Conservation (phyloP, 2,329 filamentous ascomycete genomes). For the Dothistroma septosporum region DNA sequence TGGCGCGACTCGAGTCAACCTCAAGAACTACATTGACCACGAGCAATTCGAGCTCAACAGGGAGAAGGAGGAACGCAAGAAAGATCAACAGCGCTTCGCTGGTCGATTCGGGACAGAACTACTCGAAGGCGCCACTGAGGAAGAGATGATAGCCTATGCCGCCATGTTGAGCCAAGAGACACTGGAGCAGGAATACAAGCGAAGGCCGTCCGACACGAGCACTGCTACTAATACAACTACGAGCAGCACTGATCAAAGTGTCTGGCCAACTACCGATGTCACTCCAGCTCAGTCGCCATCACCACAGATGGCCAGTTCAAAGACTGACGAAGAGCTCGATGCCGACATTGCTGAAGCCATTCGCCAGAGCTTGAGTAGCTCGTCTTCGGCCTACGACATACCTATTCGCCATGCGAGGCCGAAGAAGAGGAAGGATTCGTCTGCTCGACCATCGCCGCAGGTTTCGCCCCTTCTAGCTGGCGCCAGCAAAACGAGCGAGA, state of each 20-base stretch:
- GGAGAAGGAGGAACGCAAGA: slow-evolving; percentile 63
- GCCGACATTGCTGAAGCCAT: slow-evolving; percentile 61
- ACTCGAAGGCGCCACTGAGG: slow-evolving; percentile 52
- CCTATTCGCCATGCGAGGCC: slow-evolving; percentile 44
- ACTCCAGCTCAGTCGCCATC: slow-evolving; percentile 26
- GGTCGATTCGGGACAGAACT: slow-evolving; percentile 82
- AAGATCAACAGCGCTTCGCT: slow-evolving; percentile 66
- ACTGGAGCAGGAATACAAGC: slow-evolving; percentile 47
- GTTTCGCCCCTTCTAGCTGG: slow-evolving; percentile 35
- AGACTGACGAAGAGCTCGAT: slow-evolving; percentile 49
- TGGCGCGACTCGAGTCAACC: slow-evolving; percentile 62
- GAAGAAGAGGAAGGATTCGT: slow-evolving; percentile 30
- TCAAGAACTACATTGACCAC: slow-evolving; percentile 80
- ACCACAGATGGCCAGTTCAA: slow-evolving; percentile 25
- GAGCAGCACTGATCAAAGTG: slow-evolving; percentile 37
- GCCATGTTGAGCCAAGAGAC: slow-evolving; percentile 59
- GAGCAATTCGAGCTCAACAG: slow-evolving; percentile 75
- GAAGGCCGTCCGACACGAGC: slow-evolving; percentile 44
- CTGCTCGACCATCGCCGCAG: slow-evolving; percentile 25
- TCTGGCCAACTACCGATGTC: slow-evolving; percentile 25
- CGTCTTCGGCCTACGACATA: slow-evolving; percentile 38
- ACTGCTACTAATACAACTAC: slow-evolving; percentile 35
- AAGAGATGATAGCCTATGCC: slow-evolving; percentile 61
- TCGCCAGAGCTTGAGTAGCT: slow-evolving; percentile 45
- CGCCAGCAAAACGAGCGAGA: slow-evolving; percentile 40